phyloP scores from a whole-genome alignment of 192 early-diverging fungal species.

The Gaertneriomyces semiglobifer region DNA sequence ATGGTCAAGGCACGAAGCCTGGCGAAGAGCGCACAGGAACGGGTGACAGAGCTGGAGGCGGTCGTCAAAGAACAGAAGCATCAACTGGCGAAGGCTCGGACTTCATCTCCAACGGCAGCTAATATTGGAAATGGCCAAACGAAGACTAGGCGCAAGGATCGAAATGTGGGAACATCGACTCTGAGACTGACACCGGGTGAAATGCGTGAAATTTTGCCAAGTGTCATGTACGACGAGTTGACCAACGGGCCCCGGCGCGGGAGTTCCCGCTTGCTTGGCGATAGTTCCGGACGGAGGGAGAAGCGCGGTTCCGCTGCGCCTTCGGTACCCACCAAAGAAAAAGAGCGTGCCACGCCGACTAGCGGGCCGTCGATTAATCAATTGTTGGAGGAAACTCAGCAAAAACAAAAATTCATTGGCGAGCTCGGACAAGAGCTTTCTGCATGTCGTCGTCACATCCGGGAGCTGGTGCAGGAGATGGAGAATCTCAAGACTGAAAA shows the following conservation, averaged over 20 bases:
- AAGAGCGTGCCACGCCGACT: neutral
- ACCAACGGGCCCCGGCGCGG: neutral
- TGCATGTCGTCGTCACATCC: neutral
- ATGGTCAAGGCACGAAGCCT: conserved; percentile 14
- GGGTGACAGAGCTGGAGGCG: conserved; percentile 15
- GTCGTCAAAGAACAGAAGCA: neutral
- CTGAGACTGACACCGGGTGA: conserved; percentile 8
- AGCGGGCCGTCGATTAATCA: neutral
- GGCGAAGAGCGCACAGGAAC: conserved; percentile 10
- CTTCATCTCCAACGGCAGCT: neutral
- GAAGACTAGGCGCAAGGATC: neutral
- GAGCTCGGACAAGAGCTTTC: conserved; percentile 17
- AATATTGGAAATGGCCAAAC: neutral
- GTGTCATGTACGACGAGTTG: conserved; percentile 16
- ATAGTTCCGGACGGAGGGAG: neutral
- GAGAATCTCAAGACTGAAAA: conserved; percentile 1
- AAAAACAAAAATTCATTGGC: conserved; percentile 17
- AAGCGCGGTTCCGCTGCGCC: neutral
- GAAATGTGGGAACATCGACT: neutral
- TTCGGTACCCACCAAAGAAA: neutral
- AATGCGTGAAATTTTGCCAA: conserved; percentile 14
- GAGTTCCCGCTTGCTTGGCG: neutral
- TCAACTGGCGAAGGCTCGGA: neutral
- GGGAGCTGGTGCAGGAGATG: conserved; percentile 4
- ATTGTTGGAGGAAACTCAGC: neutral